Evolutionary conservation across 345 rosid genomes (phyloP).

Genomic region (Triadica sebifera): DNA sequence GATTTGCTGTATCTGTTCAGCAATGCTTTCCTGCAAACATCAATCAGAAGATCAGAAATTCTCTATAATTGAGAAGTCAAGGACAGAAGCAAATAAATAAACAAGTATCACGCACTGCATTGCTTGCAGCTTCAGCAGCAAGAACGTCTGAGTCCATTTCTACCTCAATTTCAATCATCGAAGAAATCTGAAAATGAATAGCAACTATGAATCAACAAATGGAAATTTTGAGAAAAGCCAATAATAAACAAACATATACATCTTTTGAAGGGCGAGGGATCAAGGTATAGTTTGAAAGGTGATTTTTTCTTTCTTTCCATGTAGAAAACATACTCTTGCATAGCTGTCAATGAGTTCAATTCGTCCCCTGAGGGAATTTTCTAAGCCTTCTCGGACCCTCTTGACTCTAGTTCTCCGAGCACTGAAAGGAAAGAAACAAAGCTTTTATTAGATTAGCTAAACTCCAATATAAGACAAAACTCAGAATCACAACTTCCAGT

Average conservation of each 20-base stretch:
- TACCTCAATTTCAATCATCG: constrained; percentile 95
- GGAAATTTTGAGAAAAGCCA: too few relatives aligned
- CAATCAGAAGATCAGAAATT: constrained; percentile 5
- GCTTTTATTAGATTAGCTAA: neutral
- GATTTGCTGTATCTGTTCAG: constrained; percentile 81
- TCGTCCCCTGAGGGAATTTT: constrained; percentile 66
- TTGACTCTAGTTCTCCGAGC: constrained; percentile 73
- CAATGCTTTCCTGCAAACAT: constrained; percentile 61
- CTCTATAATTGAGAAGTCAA: neutral
- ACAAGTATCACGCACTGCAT: constrained; percentile 47
- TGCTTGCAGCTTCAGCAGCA: constrained; percentile 87
- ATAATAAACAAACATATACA: neutral
- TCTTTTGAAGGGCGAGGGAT: constrained; percentile 1
- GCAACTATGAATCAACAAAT: neutral
- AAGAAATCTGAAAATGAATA: constrained; percentile 59
- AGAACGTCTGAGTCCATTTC: constrained; percentile 95
- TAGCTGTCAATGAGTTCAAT: constrained; percentile 90
- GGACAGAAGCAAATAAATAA: constrained; percentile 8
- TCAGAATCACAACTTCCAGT: neutral
- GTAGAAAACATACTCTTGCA: constrained; percentile 62
- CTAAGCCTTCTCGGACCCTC: constrained; percentile 77
- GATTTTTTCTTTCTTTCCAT: constrained; percentile 7
- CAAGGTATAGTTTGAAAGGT: neutral
- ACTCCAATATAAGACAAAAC: constrained; percentile 2
- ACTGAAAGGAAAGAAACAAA: constrained; percentile 32